Evolutionary conservation across 495 filamentous ascomycete species (phyloP).

Genomic region (Trichoderma orchidacearum): DNA sequence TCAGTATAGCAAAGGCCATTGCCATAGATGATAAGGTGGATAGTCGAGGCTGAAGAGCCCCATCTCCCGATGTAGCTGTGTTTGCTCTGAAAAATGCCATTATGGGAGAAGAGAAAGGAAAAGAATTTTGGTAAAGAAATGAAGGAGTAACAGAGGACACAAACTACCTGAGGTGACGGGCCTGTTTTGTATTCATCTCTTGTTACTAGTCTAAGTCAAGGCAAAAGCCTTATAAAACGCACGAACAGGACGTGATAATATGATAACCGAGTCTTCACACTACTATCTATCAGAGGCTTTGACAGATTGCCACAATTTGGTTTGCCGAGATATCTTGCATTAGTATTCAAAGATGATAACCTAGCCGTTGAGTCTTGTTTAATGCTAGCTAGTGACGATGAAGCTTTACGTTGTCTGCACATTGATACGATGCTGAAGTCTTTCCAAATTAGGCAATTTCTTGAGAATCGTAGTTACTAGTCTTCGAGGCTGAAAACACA

Average conservation of each 20-base stretch:
- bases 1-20: slow-evolving; percentile 21
- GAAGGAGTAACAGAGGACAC: background rate
- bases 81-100: background rate
- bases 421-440: background rate
- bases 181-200: background rate
- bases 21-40: slow-evolving; percentile 18
- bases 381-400: background rate
- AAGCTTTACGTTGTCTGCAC: background rate
- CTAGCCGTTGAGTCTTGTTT: background rate
- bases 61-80: background rate
- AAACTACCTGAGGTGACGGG: background rate
- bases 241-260: background rate
- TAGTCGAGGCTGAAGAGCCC: slow-evolving; percentile 10
- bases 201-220: background rate
- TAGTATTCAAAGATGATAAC: background rate
- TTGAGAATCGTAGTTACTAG: background rate
- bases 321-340: background rate
- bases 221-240: background rate
- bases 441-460: background rate
- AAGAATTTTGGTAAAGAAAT: background rate
- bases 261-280: background rate
- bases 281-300: background rate
- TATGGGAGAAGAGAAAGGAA: background rate
- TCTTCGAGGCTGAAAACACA: background rate
- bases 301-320: background rate